These are phyloP conservation scores for Exophiala xenobiotica DNA, from an alignment of 2,329 filamentous ascomycete genomes.

Conservation along the genomic window DNA sequence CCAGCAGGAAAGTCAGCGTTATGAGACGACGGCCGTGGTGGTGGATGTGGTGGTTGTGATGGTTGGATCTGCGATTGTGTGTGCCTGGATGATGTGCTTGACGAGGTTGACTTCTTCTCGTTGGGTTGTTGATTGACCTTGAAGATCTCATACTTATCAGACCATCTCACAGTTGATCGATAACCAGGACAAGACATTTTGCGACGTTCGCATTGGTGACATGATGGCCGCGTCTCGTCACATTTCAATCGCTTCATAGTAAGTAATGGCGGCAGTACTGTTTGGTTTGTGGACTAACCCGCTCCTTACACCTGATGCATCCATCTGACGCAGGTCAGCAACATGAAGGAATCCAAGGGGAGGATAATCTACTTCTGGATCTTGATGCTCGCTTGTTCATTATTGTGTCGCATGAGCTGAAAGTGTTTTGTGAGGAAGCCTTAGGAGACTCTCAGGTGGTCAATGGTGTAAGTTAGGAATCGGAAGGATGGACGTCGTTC, in stretches of 20 bases:
- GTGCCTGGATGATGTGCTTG: not conserved
- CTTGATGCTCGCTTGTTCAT: not conserved
- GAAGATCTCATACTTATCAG: slow-evolving; percentile 1
- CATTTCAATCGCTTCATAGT: slow-evolving; percentile 63
- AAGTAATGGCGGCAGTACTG: not conserved
- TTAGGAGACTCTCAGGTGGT: not conserved
- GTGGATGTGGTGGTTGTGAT: not conserved
- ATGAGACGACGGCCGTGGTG: not conserved
- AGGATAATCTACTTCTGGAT: not conserved
- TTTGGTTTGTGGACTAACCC: not conserved
- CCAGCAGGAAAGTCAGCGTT: not conserved
- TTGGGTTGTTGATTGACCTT: not conserved
- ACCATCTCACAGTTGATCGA: slow-evolving; percentile 72
- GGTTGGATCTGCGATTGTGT: not conserved
- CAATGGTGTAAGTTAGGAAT: not conserved
- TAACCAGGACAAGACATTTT: slow-evolving; percentile 67
- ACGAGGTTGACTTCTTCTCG: not conserved
- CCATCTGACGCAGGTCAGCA: not conserved
- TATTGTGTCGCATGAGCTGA: not conserved
- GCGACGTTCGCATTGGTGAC: slow-evolving; percentile 63
- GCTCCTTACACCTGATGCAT: not conserved
- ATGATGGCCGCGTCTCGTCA: slow-evolving; percentile 67
- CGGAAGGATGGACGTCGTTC: not conserved
- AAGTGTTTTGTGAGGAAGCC: not conserved
- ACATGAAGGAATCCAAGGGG: not conserved